Conservation (phyloP, 2,329 filamentous ascomycete genomes). For the Fusarium continuum region DNA sequence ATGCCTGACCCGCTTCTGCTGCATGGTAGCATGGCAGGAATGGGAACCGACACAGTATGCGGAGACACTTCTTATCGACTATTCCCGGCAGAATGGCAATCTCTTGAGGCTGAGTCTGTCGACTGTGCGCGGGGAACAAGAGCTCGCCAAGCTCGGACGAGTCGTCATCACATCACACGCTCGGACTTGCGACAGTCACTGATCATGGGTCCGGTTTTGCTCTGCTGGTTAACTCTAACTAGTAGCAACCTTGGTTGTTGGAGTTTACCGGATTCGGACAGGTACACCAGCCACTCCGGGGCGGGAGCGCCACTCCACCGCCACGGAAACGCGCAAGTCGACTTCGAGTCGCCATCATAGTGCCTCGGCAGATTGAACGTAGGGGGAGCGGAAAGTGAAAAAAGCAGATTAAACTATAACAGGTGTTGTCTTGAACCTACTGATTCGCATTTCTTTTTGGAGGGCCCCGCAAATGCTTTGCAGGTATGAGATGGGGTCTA, state of each 20-base stretch:
- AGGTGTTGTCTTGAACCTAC: background rate
- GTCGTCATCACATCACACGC: conserved; percentile 26
- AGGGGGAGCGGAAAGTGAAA: background rate
- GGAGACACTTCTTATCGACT: background rate
- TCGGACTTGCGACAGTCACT: background rate
- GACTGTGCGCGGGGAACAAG: background rate
- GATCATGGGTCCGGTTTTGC: conserved; percentile 11
- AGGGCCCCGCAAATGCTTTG: background rate
- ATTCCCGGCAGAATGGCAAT: conserved; percentile 8
- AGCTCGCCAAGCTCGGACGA: conserved; percentile 5
- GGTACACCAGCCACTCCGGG: conserved; percentile 26
- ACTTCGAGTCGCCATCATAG: background rate
- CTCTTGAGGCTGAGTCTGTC: conserved; percentile 14
- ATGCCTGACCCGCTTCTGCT: conserved; percentile 19
- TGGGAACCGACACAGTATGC: background rate
- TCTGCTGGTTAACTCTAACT: background rate
- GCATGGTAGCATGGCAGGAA: too few species aligned
- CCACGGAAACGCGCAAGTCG: conserved; percentile 30
- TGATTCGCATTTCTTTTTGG: background rate
- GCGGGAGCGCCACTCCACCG: conserved; percentile 26
- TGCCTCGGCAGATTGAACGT: background rate
- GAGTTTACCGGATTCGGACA: conserved; percentile 22
- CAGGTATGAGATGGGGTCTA: conserved; percentile 6
- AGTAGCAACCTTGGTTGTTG: background rate
- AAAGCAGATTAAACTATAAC: background rate